These are phyloP conservation scores for Fusarium palustre DNA, from an alignment of 2,329 filamentous ascomycete species.

Conservation along the genomic window DNA sequence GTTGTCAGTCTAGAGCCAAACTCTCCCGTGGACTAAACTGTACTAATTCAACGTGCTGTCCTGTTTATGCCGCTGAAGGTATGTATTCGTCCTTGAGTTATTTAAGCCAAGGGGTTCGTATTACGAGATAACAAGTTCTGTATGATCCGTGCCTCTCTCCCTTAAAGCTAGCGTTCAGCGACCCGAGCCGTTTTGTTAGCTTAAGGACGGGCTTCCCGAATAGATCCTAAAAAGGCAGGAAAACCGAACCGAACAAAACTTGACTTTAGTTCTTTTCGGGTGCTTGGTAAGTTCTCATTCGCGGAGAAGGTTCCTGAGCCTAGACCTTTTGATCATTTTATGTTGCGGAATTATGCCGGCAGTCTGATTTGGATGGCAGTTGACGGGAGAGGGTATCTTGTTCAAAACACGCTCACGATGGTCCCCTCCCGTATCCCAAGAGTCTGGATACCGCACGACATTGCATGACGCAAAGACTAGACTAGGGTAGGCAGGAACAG, in stretches of 20 bases:
- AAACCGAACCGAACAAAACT: neutral
- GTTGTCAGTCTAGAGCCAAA: neutral
- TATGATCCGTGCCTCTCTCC: neutral
- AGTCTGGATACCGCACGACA: neutral
- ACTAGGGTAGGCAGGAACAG: neutral
- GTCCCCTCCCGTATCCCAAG: neutral
- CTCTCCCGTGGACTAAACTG: neutral
- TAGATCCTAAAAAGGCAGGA: neutral
- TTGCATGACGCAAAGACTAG: neutral
- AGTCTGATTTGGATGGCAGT: neutral
- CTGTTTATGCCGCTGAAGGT: neutral
- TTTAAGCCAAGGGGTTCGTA: neutral
- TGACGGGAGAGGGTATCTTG: neutral
- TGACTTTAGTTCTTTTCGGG: neutral
- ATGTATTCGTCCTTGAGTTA: neutral
- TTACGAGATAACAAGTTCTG: neutral
- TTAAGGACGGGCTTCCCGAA: neutral
- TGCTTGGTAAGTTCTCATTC: neutral
- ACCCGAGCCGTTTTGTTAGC: slow-evolving; percentile 36
- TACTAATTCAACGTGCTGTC: neutral
- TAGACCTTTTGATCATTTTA: neutral
- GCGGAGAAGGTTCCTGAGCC: neutral
- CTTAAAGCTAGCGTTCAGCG: slow-evolving; percentile 28
- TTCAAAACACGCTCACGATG: neutral
- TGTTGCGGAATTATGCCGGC: neutral